A percentile compares a stretch with the other conserved stretches of the same genome.
These are phyloP conservation scores for Botrytis fragariae DNA, from an alignment of 2,329 filamentous ascomycete genomes.

Conservation along the genomic window DNA sequence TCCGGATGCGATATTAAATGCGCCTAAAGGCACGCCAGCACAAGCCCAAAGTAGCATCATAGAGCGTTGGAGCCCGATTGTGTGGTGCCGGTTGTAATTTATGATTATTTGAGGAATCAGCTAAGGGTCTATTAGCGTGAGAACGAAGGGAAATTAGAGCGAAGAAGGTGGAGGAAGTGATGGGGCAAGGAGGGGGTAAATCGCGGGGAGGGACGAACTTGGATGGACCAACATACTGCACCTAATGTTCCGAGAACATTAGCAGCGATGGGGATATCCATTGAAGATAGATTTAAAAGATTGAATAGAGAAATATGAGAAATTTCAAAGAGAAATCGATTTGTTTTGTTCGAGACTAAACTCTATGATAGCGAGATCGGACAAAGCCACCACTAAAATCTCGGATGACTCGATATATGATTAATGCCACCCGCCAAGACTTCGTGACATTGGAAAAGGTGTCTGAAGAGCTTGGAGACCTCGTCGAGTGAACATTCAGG, in stretches of 20 bases:
- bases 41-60: conserved; percentile 73
- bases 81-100: conserved; percentile 65
- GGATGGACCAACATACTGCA: conserved; percentile 65
- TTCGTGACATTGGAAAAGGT: background rate
- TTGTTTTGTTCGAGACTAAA: background rate
- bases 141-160: background rate
- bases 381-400: background rate
- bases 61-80: conserved; percentile 60
- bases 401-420: background rate
- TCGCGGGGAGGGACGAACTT: conserved; percentile 43
- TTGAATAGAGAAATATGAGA: background rate
- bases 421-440: background rate
- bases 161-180: background rate
- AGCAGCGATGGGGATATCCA: conserved; percentile 55
- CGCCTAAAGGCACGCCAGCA: conserved; percentile 64
- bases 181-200: background rate
- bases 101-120: conserved; percentile 68
- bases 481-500: background rate
- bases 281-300: conserved; percentile 32
- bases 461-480: background rate
- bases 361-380: background rate
- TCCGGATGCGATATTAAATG: conserved; percentile 38
- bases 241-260: conserved; percentile 60
- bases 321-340: background rate
- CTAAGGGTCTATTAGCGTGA: conserved; percentile 39